A percentile compares a stretch with the other conserved stretches of the same genome.
Evolutionary conservation across 495 filamentous ascomycete species (phyloP).

Genomic region (Penicillium riverlandense): DNA sequence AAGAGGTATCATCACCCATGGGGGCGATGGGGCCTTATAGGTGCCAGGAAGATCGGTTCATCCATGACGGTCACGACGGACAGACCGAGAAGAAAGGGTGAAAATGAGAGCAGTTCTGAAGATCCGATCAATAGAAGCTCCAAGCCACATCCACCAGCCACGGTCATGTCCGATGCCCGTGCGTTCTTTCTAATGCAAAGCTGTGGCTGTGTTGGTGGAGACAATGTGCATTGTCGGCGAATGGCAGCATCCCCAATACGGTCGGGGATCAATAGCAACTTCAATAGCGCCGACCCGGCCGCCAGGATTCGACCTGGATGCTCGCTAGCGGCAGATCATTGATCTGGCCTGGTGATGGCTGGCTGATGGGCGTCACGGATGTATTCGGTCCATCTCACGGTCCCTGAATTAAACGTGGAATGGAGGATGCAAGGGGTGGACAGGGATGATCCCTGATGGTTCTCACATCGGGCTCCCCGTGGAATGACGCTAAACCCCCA

Average conservation of each 20-base stretch:
- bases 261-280: no score
- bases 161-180: slow-evolving; percentile 20
- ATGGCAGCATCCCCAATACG: not conserved
- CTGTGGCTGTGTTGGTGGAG: slow-evolving; percentile 16
- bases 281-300: no score
- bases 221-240: slow-evolving; percentile 6
- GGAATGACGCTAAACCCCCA: not conserved
- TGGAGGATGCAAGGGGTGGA: slow-evolving; percentile 2
- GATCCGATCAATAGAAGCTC: slow-evolving; percentile 5
- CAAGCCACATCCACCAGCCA: slow-evolving; percentile 11
- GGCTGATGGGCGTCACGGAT: not conserved
- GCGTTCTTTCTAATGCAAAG: slow-evolving; percentile 12
- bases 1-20: not conserved
- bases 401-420: slow-evolving; percentile 6
- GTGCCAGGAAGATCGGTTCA: not conserved
- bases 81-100: slow-evolving; percentile 7
- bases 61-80: slow-evolving; percentile 3
- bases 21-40: slow-evolving; percentile 14
- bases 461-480: slow-evolving; percentile 7
- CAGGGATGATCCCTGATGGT: not conserved
- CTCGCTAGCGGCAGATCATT: not conserved
- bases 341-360: not conserved
- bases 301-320: not conserved
- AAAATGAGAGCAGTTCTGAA: slow-evolving; percentile 4
- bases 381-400: slow-evolving; percentile 4